These are phyloP conservation scores for Acanthamoeba triangularis DNA, from an alignment of 208 protist species.

Conservation along the genomic window DNA sequence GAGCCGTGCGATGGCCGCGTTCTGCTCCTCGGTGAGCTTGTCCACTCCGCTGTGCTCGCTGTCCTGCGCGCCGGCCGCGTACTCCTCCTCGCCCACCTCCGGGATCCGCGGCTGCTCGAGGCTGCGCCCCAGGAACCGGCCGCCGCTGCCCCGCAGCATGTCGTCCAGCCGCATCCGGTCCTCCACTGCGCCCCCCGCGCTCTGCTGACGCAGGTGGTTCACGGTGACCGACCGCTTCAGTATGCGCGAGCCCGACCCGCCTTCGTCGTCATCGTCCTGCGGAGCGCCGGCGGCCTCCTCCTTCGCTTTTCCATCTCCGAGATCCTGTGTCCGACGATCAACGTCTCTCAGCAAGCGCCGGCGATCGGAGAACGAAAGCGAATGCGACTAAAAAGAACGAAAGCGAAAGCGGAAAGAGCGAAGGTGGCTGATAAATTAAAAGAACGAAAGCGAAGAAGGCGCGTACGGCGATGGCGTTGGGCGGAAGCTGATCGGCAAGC, in stretches of 20 bases:
- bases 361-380: neutral
- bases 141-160: neutral
- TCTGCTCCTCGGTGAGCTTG: slow-evolving; percentile 39
- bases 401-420: neutral
- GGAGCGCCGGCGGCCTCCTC: neutral
- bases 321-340: neutral
- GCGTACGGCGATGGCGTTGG: neutral
- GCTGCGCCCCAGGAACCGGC: neutral
- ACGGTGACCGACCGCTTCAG: slow-evolving; percentile 31
- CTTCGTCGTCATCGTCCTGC: neutral
- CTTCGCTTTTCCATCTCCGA: neutral
- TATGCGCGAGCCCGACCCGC: neutral
- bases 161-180: neutral
- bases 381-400: neutral
- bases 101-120: neutral
- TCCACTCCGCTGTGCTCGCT: neutral
- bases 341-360: neutral
- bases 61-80: neutral
- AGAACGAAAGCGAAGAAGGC: slow-evolving; percentile 2
- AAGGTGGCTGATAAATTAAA: too few relatives aligned
- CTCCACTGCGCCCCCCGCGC: neutral
- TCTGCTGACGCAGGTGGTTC: slow-evolving; percentile 47
- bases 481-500: slow-evolving; percentile 4
- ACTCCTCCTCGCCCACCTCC: neutral
- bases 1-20: slow-evolving; percentile 24